Evolutionary conservation across 164 flowering plant genomes (phyloP).

Genomic region (Stephania japonica): DNA sequence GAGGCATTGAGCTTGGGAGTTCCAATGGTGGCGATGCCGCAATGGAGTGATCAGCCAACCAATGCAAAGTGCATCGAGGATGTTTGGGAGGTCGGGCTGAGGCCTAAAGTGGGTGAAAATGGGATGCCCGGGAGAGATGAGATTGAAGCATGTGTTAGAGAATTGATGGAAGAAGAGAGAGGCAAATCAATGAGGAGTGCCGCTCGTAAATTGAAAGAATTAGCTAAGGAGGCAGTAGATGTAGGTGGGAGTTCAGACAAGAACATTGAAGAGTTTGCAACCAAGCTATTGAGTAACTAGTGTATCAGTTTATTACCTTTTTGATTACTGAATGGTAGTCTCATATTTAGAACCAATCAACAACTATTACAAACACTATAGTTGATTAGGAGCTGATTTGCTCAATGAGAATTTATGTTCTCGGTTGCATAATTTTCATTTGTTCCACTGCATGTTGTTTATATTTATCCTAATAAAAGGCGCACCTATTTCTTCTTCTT

Average conservation of each 20-base stretch:
- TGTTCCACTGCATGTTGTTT: no score
- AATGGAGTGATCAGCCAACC: conserved; percentile 31
- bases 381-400: no score
- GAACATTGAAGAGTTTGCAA: conserved; percentile 22
- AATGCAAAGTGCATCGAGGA: conserved; percentile 29
- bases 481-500: no score
- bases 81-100: conserved; percentile 27
- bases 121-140: conserved; percentile 26
- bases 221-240: conserved; percentile 25
- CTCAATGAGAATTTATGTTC: no score
- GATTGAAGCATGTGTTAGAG: conserved; percentile 21
- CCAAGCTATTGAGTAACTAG: not conserved
- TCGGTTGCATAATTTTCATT: no score
- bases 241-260: conserved; percentile 33
- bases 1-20: conserved; percentile 34
- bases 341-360: no score
- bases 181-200: conserved; percentile 13
- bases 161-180: conserved; percentile 25
- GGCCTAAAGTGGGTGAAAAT: conserved; percentile 18
- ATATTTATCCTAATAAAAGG: no score
- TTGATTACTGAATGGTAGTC: no score
- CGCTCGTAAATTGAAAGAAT: conserved; percentile 22
- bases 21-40: conserved; percentile 31
- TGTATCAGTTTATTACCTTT: not conserved
- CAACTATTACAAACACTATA: no score